Conservation (phyloP, 83 land plant species). For the Picea abies region DNA sequence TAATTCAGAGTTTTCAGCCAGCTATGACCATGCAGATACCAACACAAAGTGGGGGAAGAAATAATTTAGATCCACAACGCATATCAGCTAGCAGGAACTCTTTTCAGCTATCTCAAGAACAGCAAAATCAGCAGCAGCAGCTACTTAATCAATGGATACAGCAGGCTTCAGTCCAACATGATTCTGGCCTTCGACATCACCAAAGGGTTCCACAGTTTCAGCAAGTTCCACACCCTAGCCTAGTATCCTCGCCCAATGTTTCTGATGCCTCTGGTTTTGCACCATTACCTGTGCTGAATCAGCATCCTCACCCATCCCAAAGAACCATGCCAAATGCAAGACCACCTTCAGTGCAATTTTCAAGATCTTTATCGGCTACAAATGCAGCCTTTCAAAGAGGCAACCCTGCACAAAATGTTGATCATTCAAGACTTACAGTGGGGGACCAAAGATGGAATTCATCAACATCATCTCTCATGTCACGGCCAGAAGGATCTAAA, state of each 20-base stretch:
- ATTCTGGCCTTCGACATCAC: constrained; percentile 5
- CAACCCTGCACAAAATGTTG: not conserved
- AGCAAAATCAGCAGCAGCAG: constrained; percentile 14
- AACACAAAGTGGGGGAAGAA: constrained; percentile 9
- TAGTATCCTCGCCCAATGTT: not conserved
- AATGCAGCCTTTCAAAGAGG: constrained; percentile 9
- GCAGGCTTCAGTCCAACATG: not conserved
- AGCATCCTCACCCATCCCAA: constrained; percentile 13
- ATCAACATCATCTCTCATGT: constrained; percentile 5
- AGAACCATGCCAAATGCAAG: constrained; percentile 14
- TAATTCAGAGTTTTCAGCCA: constrained; percentile 8
- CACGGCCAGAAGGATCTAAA: constrained; percentile 6
- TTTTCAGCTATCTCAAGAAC: constrained; percentile 9
- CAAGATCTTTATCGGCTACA: constrained; percentile 12
- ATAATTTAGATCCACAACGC: constrained; percentile 3
- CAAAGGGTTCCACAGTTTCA: constrained; percentile 8
- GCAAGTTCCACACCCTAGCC: not conserved
- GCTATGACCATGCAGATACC: constrained; percentile 2
- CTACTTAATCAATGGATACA: constrained; percentile 8
- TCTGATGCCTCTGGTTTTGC: constrained; percentile 7
- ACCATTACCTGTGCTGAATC: constrained; percentile 2
- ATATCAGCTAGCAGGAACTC: not conserved
- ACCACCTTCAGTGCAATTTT: constrained; percentile 7
- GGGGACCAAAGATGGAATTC: constrained; percentile 14
- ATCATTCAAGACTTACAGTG: constrained; percentile 5